These are phyloP conservation scores for Verticillium dahliae DNA, from an alignment of 2,329 filamentous ascomycete species.

Conservation along the genomic window DNA sequence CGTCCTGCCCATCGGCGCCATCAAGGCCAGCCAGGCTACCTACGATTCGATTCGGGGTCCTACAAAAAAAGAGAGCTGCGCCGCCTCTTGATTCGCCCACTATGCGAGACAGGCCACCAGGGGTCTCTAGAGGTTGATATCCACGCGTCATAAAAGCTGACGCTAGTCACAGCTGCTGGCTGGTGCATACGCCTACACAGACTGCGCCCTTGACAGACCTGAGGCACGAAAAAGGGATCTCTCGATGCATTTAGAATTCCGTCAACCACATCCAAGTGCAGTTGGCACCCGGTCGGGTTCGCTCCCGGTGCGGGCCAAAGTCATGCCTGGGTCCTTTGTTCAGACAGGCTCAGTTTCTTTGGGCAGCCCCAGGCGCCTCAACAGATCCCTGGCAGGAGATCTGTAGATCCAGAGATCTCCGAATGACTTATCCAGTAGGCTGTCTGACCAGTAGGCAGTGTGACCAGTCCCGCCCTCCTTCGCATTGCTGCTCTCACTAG, in stretches of 20 bases:
- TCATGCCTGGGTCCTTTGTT: no score
- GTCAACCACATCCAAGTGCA: no score
- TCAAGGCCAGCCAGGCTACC: not conserved
- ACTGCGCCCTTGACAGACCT: not conserved
- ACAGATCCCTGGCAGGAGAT: not conserved
- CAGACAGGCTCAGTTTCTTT: no score
- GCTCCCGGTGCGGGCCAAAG: no score
- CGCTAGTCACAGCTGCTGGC: not conserved
- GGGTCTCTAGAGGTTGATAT: not conserved
- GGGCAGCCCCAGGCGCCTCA: not conserved
- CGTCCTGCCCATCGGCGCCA: not conserved
- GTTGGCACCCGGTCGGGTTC: no score
- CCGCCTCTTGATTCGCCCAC: not conserved
- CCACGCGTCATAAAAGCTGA: not conserved
- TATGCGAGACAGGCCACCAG: not conserved
- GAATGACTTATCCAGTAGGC: slow-evolving; percentile 9
- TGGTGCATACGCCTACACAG: not conserved
- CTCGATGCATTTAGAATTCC: no score
- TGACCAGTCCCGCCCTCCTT: no score
- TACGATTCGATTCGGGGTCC: not conserved
- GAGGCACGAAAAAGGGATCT: no score
- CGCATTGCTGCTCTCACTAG: no score
- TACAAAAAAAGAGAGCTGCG: not conserved
- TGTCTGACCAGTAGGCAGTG: no score
- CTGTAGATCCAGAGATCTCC: slow-evolving; percentile 11